Evolutionary conservation across 768 basidiomycete genomes (phyloP).

Genomic region (Suillus subluteus): DNA sequence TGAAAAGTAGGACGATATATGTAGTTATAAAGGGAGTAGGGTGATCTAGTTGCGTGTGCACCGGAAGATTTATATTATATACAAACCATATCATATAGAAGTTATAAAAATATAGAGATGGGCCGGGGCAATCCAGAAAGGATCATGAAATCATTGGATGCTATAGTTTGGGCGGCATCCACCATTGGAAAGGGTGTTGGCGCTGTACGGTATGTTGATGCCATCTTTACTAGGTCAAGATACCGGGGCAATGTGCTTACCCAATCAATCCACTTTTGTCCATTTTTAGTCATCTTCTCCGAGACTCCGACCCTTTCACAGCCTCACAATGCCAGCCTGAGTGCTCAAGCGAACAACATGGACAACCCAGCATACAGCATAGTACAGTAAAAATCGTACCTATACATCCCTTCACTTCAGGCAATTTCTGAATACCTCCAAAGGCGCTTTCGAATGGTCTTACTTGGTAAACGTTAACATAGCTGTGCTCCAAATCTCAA

Average conservation of each 20-base stretch:
- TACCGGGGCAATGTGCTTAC: conserved; percentile 3
- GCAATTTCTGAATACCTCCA: background rate
- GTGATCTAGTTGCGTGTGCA: background rate
- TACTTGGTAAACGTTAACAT: background rate
- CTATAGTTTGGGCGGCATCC: background rate
- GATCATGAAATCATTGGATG: conserved; percentile 8
- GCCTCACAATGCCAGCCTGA: background rate
- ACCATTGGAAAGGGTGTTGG: conserved; percentile 2
- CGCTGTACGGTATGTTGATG: background rate
- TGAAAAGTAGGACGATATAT: background rate
- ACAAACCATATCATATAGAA: background rate
- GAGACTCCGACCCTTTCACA: background rate
- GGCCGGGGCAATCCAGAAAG: background rate
- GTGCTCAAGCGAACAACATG: background rate
- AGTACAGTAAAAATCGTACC: background rate
- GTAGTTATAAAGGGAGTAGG: conserved; percentile 6
- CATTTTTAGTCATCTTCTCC: background rate
- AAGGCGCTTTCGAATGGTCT: background rate
- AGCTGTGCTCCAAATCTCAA: background rate
- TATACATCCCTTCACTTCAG: background rate
- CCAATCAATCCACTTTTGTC: background rate
- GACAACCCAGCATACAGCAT: background rate
- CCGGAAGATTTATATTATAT: conserved; percentile 10
- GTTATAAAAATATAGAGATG: conserved; percentile 1
- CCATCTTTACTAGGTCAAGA: background rate